phyloP scores from a whole-genome alignment of 2,329 filamentous ascomycete genomes.

The Aspergillus costaricaensis region DNA sequence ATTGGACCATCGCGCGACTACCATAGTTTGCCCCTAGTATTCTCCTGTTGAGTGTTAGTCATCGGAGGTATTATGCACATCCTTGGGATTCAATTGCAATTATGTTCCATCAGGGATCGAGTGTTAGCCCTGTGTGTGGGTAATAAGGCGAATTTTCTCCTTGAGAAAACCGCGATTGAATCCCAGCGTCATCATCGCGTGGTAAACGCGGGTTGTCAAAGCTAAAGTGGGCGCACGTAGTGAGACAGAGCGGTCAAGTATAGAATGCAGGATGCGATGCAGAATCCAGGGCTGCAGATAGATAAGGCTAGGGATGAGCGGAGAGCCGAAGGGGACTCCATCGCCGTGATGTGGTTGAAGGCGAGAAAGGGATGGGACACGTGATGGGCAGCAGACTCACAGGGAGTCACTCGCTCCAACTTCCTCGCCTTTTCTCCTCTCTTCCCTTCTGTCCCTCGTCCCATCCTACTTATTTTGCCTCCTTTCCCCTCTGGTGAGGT shows the following conservation, averaged over 20 bases:
- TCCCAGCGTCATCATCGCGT: constrained; percentile 4
- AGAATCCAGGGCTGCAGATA: background rate
- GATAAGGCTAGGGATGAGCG: constrained; percentile 2
- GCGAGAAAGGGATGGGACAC: constrained; percentile 2
- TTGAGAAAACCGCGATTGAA: background rate
- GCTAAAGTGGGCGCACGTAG: background rate
- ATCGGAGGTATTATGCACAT: background rate
- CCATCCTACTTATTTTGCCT: no score
- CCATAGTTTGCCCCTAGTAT: background rate
- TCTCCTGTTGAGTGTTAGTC: background rate
- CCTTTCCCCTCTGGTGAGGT: background rate
- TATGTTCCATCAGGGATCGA: constrained; percentile 5
- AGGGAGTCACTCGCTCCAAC: background rate
- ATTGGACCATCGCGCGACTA: background rate
- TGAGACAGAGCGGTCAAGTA: background rate
- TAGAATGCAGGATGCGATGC: constrained; percentile 13
- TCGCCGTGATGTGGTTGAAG: background rate
- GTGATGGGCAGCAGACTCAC: constrained; percentile 7
- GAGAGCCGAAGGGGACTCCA: background rate
- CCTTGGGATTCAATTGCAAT: background rate
- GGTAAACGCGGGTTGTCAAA: background rate
- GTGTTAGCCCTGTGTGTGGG: background rate
- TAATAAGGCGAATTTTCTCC: background rate
- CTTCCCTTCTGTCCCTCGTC: background rate
- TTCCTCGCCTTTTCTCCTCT: background rate